These are phyloP conservation scores for Aspergillus panamensis DNA, from an alignment of 495 filamentous ascomycete species.

Conservation along the genomic window DNA sequence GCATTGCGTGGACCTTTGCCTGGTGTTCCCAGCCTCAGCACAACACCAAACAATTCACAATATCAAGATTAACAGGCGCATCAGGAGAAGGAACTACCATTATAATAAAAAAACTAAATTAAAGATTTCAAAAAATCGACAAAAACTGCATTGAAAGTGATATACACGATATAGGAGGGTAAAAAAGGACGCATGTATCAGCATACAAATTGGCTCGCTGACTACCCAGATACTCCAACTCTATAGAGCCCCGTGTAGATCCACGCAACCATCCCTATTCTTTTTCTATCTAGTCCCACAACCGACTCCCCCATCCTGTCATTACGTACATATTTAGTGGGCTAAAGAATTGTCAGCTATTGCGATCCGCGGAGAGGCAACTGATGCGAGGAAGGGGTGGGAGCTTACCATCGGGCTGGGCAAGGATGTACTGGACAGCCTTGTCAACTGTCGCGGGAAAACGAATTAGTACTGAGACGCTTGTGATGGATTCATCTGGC, in stretches of 20 bases:
- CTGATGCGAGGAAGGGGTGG: neutral
- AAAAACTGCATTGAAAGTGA: constrained; percentile 46
- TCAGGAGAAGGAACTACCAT: neutral
- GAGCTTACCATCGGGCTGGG: constrained; percentile 76
- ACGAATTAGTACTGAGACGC: constrained; percentile 18
- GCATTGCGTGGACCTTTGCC: no score
- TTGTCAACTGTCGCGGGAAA: constrained; percentile 69
- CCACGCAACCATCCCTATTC: constrained; percentile 35
- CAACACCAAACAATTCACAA: no score
- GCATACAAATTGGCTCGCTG: constrained; percentile 36
- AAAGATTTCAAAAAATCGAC: constrained; percentile 6
- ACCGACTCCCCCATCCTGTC: constrained; percentile 25
- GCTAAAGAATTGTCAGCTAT: constrained; percentile 28
- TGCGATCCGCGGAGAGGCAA: neutral
- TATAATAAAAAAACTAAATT: neutral
- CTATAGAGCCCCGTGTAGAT: constrained; percentile 24
- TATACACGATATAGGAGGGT: constrained; percentile 46
- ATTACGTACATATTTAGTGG: constrained; percentile 44
- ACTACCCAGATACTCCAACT: constrained; percentile 24
- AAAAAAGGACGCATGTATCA: constrained; percentile 42
- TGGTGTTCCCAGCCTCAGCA: no score
- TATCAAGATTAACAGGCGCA: no score
- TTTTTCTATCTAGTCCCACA: constrained; percentile 39
- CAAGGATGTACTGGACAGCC: constrained; percentile 91
- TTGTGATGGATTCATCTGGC: neutral